A percentile compares a stretch with the other conserved stretches of the same genome.
Evolutionary conservation across 768 basidiomycete species (phyloP).

Genomic region (Podaxis sp.): DNA sequence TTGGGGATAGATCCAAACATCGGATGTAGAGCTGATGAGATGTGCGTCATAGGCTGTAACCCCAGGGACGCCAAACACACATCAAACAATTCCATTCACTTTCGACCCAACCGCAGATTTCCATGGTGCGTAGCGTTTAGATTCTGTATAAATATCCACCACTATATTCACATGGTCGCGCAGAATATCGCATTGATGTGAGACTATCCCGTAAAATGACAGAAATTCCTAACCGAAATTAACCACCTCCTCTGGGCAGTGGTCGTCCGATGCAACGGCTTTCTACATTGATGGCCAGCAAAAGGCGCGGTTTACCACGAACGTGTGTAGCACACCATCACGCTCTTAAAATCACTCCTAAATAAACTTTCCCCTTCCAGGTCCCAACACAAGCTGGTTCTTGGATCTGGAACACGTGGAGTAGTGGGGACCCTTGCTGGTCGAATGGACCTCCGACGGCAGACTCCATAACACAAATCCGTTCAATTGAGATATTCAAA

Average conservation of each 20-base stretch:
- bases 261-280: constrained; percentile 24
- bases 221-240: not conserved
- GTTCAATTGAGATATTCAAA: constrained; percentile 30
- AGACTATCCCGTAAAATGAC: constrained; percentile 4
- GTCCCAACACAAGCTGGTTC: constrained; percentile 24
- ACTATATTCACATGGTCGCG: not conserved
- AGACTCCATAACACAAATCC: constrained; percentile 30
- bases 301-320: constrained; percentile 24
- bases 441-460: constrained; percentile 31
- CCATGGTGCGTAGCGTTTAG: constrained; percentile 22
- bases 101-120: constrained; percentile 29
- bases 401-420: constrained; percentile 34
- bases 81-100: constrained; percentile 22
- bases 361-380: constrained; percentile 12
- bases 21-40: not conserved
- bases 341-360: not conserved
- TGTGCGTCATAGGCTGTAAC: constrained; percentile 16
- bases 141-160: not conserved
- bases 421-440: constrained; percentile 30
- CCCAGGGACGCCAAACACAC: constrained; percentile 15
- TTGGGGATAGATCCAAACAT: not conserved
- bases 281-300: constrained; percentile 31
- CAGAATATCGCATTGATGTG: constrained; percentile 33
- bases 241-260: constrained; percentile 16
- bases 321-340: constrained; percentile 18